A percentile compares a stretch with the other conserved stretches of the same genome.
These are phyloP conservation scores for Echinochloa phyllopogon DNA, from an alignment of 176 grass and related monocot genomes.

Conservation along the genomic window DNA sequence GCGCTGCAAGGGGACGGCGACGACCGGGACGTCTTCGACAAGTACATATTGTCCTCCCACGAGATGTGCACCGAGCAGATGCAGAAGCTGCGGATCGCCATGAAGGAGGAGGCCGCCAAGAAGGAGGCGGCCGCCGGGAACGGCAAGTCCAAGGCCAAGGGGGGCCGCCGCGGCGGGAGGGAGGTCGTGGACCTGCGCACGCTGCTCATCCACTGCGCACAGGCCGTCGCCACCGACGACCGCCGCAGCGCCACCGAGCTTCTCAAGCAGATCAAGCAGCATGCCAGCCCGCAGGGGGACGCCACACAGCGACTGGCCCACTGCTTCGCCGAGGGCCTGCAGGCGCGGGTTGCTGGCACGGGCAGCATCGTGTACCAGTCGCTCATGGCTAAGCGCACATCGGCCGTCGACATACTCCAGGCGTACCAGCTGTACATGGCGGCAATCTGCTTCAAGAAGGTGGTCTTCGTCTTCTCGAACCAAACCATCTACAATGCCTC, in stretches of 20 bases:
- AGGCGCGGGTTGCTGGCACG: conserved; percentile 66
- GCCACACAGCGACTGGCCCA: conserved; percentile 75
- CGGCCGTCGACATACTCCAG: conserved; percentile 52
- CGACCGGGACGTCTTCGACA: conserved; percentile 60
- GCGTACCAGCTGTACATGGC: conserved; percentile 85
- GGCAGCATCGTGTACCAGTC: conserved; percentile 72
- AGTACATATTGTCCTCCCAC: conserved; percentile 32
- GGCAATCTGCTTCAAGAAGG: conserved; percentile 82
- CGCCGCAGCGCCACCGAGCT: conserved; percentile 67
- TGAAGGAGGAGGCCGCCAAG: conserved; percentile 50
- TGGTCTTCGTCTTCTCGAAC: conserved; percentile 57
- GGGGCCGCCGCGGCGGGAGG: conserved; percentile 38
- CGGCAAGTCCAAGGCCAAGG: conserved; percentile 33
- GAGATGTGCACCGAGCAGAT: conserved; percentile 51
- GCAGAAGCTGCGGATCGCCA: conserved; percentile 57
- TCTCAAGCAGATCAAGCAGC: conserved; percentile 77
- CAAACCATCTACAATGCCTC: conserved; percentile 55
- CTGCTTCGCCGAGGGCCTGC: conserved; percentile 79
- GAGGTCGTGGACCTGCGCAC: conserved; percentile 87
- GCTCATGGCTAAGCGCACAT: conserved; percentile 65
- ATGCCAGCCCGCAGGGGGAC: conserved; percentile 54
- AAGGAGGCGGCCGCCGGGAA: conserved; percentile 11
- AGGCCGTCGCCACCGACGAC: conserved; percentile 73
- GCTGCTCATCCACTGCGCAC: conserved; percentile 82
- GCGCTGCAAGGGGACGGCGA: conserved; percentile 50